Percentiles rank a stretch among this genome's conserved stretches.
These are phyloP conservation scores for Podospora pseudocomata DNA, from an alignment of 495 filamentous ascomycete genomes.

Conservation along the genomic window DNA sequence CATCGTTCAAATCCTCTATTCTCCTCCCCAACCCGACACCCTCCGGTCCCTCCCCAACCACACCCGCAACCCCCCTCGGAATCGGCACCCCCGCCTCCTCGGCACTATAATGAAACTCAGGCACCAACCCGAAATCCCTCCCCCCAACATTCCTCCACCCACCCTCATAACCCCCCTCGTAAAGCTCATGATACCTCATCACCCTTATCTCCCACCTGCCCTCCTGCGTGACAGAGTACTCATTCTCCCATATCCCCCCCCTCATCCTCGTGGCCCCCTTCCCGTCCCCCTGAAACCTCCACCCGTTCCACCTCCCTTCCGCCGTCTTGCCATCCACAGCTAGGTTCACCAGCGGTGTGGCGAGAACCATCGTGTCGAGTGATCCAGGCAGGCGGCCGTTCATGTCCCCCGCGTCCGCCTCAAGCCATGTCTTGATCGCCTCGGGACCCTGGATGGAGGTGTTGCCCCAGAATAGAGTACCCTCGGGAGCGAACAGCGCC, in stretches of 20 bases:
- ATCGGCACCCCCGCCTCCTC: conserved; percentile 21
- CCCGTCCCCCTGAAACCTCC: conserved; percentile 19
- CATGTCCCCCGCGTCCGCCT: conserved; percentile 18
- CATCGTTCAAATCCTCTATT: conserved; percentile 21
- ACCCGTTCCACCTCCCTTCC: conserved; percentile 18
- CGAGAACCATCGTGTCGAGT: conserved; percentile 15
- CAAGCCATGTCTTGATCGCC: conserved; percentile 19
- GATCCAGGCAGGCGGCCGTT: conserved; percentile 16
- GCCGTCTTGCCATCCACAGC: conserved; percentile 17
- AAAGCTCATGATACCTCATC: conserved; percentile 20
- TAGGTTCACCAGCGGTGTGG: conserved; percentile 19
- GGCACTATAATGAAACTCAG: conserved; percentile 20
- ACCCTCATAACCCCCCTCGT: conserved; percentile 13
- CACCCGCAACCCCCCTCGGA: not conserved
- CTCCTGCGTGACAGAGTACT: conserved; percentile 10
- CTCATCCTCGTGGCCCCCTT: conserved; percentile 15
- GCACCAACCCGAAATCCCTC: conserved; percentile 8
- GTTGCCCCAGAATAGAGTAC: conserved; percentile 18
- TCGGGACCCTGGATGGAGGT: conserved; percentile 5
- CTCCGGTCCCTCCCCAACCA: not conserved
- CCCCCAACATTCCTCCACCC: conserved; percentile 23
- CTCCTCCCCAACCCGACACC: conserved; percentile 14
- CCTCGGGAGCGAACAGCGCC: conserved; percentile 18
- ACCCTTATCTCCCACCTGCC: conserved; percentile 16
- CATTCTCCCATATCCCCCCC: conserved; percentile 24